Evolutionary conservation across 2,329 filamentous ascomycete species (phyloP), one percentile per base, ranked within the genome.

Genomic region (Fusarium penzigii): DNA sequence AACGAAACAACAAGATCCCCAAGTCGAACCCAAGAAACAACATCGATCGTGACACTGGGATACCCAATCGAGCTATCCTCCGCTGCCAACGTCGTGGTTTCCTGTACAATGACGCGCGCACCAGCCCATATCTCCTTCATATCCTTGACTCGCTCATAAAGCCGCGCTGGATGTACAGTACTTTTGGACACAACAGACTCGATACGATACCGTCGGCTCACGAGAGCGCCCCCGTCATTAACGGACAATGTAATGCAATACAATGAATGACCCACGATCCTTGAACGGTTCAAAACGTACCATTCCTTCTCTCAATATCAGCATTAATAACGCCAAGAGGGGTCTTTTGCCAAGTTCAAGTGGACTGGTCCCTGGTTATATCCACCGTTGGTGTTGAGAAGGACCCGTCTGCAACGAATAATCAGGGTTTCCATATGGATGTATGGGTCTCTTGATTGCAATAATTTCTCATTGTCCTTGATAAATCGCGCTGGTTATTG

Each of bases 271-370:
- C 49, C 47, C 41, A 32, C 34, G 14, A 20, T 44, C 20, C 17
- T 39, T 20, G n/a, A 32, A 54, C 53, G 45, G 53, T 59, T 44
- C 55, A 52, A 53, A 63, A 53, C 54, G 48, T 53, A 39, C 39
- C 36, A 58, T 52, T 43, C 53, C 16, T 48, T 17, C 41, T 44
- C 38, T 46, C 32, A 14, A 36, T 14, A 36, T 36, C 32, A 36
- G 10, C 32, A 36, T 57, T 43, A 36, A 45, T 34, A 43, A 34
- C 32, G 25, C 25, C 3, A 41, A 17, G 38, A 29, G 34, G 25
- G 32, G 29, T 51, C 38, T 39, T 36, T 39, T 39, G 49, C 48
- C 42, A 52, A 46, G 34, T 32, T 36, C 39, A 49, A 52, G 40
- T 29, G 36, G 44, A 10, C 32, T 29, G 25, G 48, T 45, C 41